Conservation (phyloP, 2,329 filamentous ascomycete genomes). For the Epichloe aotearoae region DNA sequence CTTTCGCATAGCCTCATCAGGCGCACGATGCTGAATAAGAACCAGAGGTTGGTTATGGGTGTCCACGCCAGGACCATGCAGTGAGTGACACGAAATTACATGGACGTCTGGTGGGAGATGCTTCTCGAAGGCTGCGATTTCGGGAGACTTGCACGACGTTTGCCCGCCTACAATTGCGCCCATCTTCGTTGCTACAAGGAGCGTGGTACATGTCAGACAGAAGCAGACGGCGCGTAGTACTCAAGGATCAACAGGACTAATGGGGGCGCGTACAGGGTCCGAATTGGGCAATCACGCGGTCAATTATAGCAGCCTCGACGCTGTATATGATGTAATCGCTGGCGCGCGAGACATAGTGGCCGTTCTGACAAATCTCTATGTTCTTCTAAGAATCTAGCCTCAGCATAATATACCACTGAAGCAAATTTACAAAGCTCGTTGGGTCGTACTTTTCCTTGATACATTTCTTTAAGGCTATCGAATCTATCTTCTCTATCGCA, state of each 20-base stretch:
- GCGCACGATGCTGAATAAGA: constrained; percentile 84
- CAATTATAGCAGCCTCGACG: constrained; percentile 87
- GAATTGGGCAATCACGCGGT: constrained; percentile 73
- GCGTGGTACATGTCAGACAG: constrained; percentile 3
- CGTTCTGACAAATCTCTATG: constrained; percentile 84
- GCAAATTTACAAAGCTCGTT: constrained; percentile 7
- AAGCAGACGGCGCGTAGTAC: not conserved
- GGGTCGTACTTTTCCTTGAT: constrained; percentile 65
- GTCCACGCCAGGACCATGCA: constrained; percentile 87
- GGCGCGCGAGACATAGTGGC: constrained; percentile 85
- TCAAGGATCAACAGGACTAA: constrained; percentile 2
- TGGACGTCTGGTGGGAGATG: constrained; percentile 80
- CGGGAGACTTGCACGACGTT: constrained; percentile 94
- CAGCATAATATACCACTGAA: constrained; percentile 27
- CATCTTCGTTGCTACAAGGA: constrained; percentile 67
- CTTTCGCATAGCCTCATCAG: constrained; percentile 59
- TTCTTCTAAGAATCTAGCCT: constrained; percentile 44
- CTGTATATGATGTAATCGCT: constrained; percentile 99
- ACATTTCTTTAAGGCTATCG: constrained; percentile 68
- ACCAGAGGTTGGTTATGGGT: constrained; percentile 82
- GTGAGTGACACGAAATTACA: constrained; percentile 90
- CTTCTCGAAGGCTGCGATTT: constrained; percentile 84
- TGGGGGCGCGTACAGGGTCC: constrained; percentile 60
- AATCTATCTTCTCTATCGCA: constrained; percentile 89
- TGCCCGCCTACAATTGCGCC: constrained; percentile 94